Evolutionary conservation across 2,329 filamentous ascomycete genomes (phyloP).

Genomic region (Diaporthe citri): DNA sequence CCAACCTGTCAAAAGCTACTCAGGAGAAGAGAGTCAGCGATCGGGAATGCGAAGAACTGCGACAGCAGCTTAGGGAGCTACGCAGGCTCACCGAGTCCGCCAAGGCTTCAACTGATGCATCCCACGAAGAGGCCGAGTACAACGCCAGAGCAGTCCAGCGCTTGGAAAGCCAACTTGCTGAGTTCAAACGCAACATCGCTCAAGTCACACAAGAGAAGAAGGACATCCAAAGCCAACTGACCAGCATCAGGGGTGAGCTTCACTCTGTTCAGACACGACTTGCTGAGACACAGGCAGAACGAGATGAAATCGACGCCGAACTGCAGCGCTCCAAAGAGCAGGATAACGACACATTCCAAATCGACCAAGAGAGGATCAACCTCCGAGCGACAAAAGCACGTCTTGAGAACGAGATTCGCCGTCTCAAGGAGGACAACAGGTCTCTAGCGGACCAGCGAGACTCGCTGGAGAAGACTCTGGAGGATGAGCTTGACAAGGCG

Average conservation of each 20-base stretch:
- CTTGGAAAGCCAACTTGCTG: conserved; percentile 68
- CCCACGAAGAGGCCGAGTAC: conserved; percentile 51
- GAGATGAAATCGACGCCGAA: conserved; percentile 74
- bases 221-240: conserved; percentile 72
- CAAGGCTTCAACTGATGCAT: conserved; percentile 47
- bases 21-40: conserved; percentile 59
- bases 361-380: conserved; percentile 78
- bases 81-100: conserved; percentile 47
- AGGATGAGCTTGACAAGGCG: conserved; percentile 75
- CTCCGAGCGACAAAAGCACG: conserved; percentile 76
- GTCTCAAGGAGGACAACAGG: conserved; percentile 74
- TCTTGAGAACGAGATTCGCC: conserved; percentile 75
- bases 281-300: conserved; percentile 72
- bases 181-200: conserved; percentile 69
- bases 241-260: conserved; percentile 70
- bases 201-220: conserved; percentile 72
- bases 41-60: conserved; percentile 59
- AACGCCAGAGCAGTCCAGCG: conserved; percentile 61
- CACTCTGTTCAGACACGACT: conserved; percentile 68
- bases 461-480: conserved; percentile 72
- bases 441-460: conserved; percentile 68
- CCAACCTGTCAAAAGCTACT: conserved; percentile 75
- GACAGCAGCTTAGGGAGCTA: conserved; percentile 56
- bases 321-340: conserved; percentile 67
- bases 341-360: conserved; percentile 66